Evolutionary conservation across 2,329 filamentous ascomycete species (phyloP).

Genomic region (Coniochaeta pulveracea): DNA sequence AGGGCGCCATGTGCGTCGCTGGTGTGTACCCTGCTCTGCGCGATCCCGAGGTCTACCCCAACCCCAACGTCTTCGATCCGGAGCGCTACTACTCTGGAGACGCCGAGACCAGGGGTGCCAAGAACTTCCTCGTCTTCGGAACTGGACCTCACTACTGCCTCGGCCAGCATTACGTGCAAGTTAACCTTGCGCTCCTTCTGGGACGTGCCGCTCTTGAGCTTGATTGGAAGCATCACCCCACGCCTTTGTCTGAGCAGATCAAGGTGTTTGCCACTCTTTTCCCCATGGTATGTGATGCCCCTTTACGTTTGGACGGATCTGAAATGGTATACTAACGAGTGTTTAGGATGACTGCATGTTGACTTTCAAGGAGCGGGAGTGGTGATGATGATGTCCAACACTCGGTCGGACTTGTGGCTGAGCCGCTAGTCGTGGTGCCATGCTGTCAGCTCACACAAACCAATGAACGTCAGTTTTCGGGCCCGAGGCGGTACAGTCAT

Average conservation of each 20-base stretch:
- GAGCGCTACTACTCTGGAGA: conserved; percentile 86
- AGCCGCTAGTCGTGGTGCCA: too few relatives aligned
- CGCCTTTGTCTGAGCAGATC: conserved; percentile 79
- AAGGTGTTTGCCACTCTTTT: conserved; percentile 98
- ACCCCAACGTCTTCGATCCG: conserved; percentile 80
- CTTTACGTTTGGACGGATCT: conserved; percentile 6
- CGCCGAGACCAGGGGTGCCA: conserved; percentile 72
- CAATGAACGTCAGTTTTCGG: too few relatives aligned
- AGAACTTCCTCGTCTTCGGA: conserved; percentile 96
- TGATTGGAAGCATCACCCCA: conserved; percentile 84
- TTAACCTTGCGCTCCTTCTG: conserved; percentile 81
- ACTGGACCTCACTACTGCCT: conserved; percentile 94
- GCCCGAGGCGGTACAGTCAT: too few relatives aligned
- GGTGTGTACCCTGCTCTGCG: conserved; percentile 84
- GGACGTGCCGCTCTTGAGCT: conserved; percentile 81
- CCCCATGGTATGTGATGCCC: conserved; percentile 58
- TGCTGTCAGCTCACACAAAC: too few relatives aligned
- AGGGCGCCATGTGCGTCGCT: conserved; percentile 91
- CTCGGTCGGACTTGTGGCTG: too few relatives aligned
- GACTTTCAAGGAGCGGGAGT: conserved; percentile 51
- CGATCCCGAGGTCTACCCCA: conserved; percentile 83
- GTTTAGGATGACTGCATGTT: conserved; percentile 71
- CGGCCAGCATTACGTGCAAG: conserved; percentile 81
- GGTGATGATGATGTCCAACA: conserved; percentile 23
- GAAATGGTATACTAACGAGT: background rate